Evolutionary conservation across 257 asterid species (phyloP).

Genomic region (Plantago elongata): DNA sequence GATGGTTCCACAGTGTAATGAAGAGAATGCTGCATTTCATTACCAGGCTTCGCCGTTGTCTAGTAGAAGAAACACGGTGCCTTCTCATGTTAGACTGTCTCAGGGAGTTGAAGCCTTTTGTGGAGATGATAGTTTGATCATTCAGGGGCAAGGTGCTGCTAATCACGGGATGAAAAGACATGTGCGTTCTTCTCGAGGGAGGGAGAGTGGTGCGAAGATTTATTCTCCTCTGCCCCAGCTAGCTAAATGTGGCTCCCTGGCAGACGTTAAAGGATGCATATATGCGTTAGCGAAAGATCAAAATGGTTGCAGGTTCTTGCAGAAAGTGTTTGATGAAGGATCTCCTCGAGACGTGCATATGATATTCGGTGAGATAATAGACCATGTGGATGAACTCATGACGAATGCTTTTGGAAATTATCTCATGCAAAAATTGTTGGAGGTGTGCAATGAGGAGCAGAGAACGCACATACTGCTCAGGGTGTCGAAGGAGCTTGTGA

Average conservation of each 20-base stretch:
- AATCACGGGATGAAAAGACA: conserved; percentile 32
- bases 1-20: conserved; percentile 23
- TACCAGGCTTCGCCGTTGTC: conserved; percentile 22
- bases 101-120: conserved; percentile 30
- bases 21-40: conserved; percentile 25
- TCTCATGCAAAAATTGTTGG: conserved; percentile 88
- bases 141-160: conserved; percentile 40
- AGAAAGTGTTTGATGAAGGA: conserved; percentile 80
- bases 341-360: conserved; percentile 55
- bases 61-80: conserved; percentile 33
- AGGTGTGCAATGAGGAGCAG: conserved; percentile 87
- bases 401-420: conserved; percentile 92
- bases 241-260: conserved; percentile 44
- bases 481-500: conserved; percentile 71
- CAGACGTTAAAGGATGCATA: conserved; percentile 50
- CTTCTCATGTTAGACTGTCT: conserved; percentile 31
- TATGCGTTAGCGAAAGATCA: conserved; percentile 75
- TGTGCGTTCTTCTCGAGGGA: conserved; percentile 23
- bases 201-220: conserved; percentile 24
- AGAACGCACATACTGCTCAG: conserved; percentile 60
- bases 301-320: conserved; percentile 90
- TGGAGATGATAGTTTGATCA: conserved; percentile 46
- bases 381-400: conserved; percentile 79
- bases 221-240: conserved; percentile 31
- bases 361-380: conserved; percentile 66